phyloP scores from a whole-genome alignment of 148 eudicot genomes.

The Cornus suecica region DNA sequence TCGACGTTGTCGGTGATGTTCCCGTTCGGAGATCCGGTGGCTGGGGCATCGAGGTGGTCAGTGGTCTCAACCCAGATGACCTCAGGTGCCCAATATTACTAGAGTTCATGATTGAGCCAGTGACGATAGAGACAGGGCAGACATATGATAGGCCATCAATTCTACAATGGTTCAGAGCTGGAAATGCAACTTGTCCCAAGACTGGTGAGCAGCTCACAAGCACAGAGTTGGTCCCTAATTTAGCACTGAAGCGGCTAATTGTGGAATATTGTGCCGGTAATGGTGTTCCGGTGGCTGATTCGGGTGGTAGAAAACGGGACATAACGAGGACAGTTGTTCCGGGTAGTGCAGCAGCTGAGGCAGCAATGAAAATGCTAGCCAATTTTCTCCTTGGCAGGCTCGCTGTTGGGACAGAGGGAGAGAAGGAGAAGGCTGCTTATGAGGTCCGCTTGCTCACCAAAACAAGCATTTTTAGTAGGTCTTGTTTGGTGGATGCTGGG shows the following conservation, averaged over 20 bases:
- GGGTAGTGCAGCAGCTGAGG: conserved; percentile 42
- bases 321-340: conserved; percentile 12
- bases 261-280: conserved; percentile 40
- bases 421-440: conserved; percentile 58
- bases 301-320: conserved; percentile 16
- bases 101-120: conserved; percentile 85
- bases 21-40: not conserved
- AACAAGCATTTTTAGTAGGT: conserved; percentile 57
- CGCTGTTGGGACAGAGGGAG: conserved; percentile 32
- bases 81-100: conserved; percentile 82
- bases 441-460: conserved; percentile 72
- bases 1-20: conserved; percentile 24
- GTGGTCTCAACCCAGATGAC: conserved; percentile 55
- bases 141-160: conserved; percentile 79
- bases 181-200: conserved; percentile 69
- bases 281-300: conserved; percentile 30
- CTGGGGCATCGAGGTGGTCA: not conserved
- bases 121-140: conserved; percentile 70
- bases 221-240: conserved; percentile 59
- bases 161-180: conserved; percentile 63
- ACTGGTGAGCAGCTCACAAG: conserved; percentile 57
- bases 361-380: conserved; percentile 45
- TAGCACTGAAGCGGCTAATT: conserved; percentile 51
- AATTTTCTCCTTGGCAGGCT: conserved; percentile 51
- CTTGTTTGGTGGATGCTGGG: conserved; percentile 72